Conservation (phyloP, 371 early-diverging fungal species). For the Nematocida sp. region DNA sequence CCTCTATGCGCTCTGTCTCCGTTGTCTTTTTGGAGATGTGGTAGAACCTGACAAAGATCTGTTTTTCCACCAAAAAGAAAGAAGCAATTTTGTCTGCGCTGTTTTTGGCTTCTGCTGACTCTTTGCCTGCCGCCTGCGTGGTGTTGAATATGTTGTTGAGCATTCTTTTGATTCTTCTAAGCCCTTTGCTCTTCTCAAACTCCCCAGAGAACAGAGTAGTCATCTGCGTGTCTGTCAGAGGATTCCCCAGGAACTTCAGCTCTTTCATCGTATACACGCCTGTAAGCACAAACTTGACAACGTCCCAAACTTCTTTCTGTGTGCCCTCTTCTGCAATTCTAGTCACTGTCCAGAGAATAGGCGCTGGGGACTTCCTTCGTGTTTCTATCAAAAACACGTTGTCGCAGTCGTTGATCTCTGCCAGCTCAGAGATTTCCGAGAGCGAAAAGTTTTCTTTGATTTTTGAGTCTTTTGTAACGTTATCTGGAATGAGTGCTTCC, state of each 20-base stretch:
- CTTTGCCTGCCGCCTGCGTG: not conserved
- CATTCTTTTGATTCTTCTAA: conserved; percentile 27
- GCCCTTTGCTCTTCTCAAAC: conserved; percentile 23
- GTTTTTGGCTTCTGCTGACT: not conserved
- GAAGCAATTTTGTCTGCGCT: conserved; percentile 41
- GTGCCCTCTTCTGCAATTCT: not conserved
- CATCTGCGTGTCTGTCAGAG: conserved; percentile 44
- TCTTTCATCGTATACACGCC: conserved; percentile 46
- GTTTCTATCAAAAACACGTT: conserved; percentile 43
- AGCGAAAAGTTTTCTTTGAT: conserved; percentile 42
- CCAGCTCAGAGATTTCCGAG: conserved; percentile 23
- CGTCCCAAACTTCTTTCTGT: not conserved
- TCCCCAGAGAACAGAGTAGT: conserved; percentile 37
- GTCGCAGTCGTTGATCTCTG: conserved; percentile 33
- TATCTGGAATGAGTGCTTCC: conserved; percentile 7
- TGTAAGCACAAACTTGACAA: conserved; percentile 45
- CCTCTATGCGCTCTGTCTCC: conserved; percentile 45
- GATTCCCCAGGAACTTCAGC: conserved; percentile 46
- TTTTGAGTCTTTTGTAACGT: conserved; percentile 30
- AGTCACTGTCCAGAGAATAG: conserved; percentile 42
- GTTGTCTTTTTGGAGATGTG: conserved; percentile 49
- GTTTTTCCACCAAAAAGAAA: conserved; percentile 23
- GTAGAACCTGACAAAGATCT: conserved; percentile 35
- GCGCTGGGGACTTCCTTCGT: conserved; percentile 41
- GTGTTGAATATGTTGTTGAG: conserved; percentile 45